Percentiles rank a stretch among this genome's conserved stretches.
Evolutionary conservation across 2,329 filamentous ascomycete species (phyloP).

Genomic region (Pseudocercospora ulei): DNA sequence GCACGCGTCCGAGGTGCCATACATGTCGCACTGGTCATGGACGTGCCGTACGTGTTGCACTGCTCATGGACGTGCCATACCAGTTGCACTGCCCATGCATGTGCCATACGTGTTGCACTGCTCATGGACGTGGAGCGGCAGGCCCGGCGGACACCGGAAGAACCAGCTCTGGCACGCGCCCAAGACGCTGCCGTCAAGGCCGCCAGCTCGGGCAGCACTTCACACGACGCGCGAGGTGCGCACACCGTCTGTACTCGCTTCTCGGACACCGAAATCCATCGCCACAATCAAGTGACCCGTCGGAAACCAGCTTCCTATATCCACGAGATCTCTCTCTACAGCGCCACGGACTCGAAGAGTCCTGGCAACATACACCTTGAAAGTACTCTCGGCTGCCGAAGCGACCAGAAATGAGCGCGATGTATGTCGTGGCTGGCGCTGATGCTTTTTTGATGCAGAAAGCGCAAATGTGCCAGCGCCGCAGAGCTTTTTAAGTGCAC

Average conservation of each 20-base stretch:
- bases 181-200: no score
- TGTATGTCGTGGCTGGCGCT: slow-evolving; percentile 62
- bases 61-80: no score
- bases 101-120: no score
- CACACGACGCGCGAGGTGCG: slow-evolving; percentile 4
- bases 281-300: slow-evolving; percentile 63
- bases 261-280: slow-evolving; percentile 62
- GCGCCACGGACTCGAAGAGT: slow-evolving; percentile 49
- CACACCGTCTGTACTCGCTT: slow-evolving; percentile 51
- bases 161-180: no score
- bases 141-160: no score
- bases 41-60: no score
- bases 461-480: no score
- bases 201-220: not conserved
- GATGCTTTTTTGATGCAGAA: slow-evolving; percentile 50
- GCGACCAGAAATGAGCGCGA: slow-evolving; percentile 26
- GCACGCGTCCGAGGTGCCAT: no score
- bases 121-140: no score
- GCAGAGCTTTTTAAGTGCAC: no score
- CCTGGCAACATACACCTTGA: slow-evolving; percentile 62
- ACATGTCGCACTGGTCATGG: no score
- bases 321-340: slow-evolving; percentile 50
- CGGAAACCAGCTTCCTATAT: slow-evolving; percentile 61
- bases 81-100: no score
- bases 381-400: slow-evolving; percentile 23